These are phyloP conservation scores for Auriculariales sp. DNA, from an alignment of 768 basidiomycete genomes.

Conservation along the genomic window DNA sequence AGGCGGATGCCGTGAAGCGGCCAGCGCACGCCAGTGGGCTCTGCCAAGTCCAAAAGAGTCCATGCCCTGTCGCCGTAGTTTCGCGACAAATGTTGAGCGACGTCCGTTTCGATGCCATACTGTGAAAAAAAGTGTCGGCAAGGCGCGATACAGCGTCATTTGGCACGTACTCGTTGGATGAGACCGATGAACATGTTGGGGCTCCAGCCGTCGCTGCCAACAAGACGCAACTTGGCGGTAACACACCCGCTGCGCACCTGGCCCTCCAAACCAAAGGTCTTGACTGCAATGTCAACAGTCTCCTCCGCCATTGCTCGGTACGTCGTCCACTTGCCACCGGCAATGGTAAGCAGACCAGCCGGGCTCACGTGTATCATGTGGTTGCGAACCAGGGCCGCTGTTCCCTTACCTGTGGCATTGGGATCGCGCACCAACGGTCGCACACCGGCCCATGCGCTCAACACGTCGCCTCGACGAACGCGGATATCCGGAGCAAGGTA, in stretches of 20 bases:
- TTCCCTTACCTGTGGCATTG: constrained; percentile 34
- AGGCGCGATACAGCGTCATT: neutral
- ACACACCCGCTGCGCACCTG: constrained; percentile 47
- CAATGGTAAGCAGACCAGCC: constrained; percentile 81
- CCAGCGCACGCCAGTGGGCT: constrained; percentile 65
- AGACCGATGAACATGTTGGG: constrained; percentile 94
- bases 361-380: constrained; percentile 80
- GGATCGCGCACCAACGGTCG: constrained; percentile 83
- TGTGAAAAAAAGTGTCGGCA: constrained; percentile 14
- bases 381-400: constrained; percentile 81
- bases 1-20: constrained; percentile 76
- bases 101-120: constrained; percentile 85
- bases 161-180: constrained; percentile 60
- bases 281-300: constrained; percentile 76
- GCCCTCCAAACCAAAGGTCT: constrained; percentile 52
- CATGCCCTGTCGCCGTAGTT: constrained; percentile 95
- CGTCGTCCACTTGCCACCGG: constrained; percentile 98
- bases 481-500: constrained; percentile 89
- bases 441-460: constrained; percentile 90
- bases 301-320: constrained; percentile 95
- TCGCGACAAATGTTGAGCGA: constrained; percentile 85
- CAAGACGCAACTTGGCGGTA: constrained; percentile 66
- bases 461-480: constrained; percentile 85
- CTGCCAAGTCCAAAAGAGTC: constrained; percentile 74
- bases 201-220: constrained; percentile 91